Base-by-base conservation (phyloP, 2,329 filamentous ascomycete genomes). In the Pseudogymnoascus sp. region DNA sequence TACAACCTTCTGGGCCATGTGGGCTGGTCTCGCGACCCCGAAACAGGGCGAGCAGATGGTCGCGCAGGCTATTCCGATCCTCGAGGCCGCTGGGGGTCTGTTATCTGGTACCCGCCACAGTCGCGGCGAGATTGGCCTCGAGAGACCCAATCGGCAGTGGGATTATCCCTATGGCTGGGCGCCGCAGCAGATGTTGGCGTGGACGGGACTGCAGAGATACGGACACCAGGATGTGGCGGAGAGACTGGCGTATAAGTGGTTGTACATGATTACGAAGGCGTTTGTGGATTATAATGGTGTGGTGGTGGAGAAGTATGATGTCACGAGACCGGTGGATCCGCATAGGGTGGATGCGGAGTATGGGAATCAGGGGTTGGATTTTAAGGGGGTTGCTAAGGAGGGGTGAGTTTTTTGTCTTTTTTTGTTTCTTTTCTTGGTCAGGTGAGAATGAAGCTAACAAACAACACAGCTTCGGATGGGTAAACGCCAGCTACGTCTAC, bases 221-320 rank as follows among this genome's bases (percentile, higher is more conserved):
- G 92, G 93, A 63, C 98, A 96, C 74, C 87, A 89, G 28, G 90
- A 93, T 23, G 93, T 97, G 67, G 92, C 92, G 1, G 90, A 96
- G 78, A 83, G 92, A 36, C 78, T 99, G 68, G 90, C 92, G 0
- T 99, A 99, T 78, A 92, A 95, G 77, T 99, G 95, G 95, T 79
- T 97, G 62, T 96, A 93, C 75, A 98, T 98, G 93, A 92, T 97
- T 72, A 97, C 92, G 65, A 97, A 96, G 78, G 93, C 95, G 0
- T 98, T 98, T 78, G 93, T 97, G 66, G 93, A 99, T 76, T 98
- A 93, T 81, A 98, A 98, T 74, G 95, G 95, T 41, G 92, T 97
- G 7, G 93, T 99, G 1, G 95, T 98, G 5, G 95, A 99, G 78
- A 99, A 99, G 79, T 99, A 99, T 79, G 91, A 99, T 77, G 95